Base-by-base conservation (phyloP, 495 filamentous ascomycete genomes). In the Aspergillus egyptiacus region DNA sequence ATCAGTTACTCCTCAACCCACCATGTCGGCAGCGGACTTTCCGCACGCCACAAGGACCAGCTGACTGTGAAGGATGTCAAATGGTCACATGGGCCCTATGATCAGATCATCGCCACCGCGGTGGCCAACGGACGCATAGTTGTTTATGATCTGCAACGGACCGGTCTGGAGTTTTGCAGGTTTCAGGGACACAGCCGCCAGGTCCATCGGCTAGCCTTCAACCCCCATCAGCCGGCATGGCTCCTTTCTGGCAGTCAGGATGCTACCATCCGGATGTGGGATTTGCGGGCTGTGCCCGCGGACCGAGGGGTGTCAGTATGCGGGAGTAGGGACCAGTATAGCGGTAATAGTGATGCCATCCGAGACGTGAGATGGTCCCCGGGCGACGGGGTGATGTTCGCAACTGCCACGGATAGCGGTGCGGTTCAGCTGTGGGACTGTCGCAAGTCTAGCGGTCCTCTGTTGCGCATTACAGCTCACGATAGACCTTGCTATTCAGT, bases 231-330 rank as follows among this genome's bases (percentile, higher is more conserved):
- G 51, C 82, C 84, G 43, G 81, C 79, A 48, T 79, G 82, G 72
- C 66, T 97, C 28, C 74, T 97, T 19, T 95, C 90, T 3, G 93
- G 87, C 19, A 91, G 91, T 61, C 90, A 96, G 68, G 93, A 97
- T 73, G 86, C 86, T 45, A 87, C 85, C 11, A 86, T 96, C 38
- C 85, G 88, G 43, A 79, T 87, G 59, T 89, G 85, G 85, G 85
- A 89, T 68, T 58, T 87, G 50, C 72, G 84, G 32, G 71, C 76
- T 24, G 70, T 76, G 37, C 69, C 69, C 22, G 55, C 70, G 25
- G 66, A 75, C 45, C 67, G 71, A 48, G 66, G 71, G 14, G 67
- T 68, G 36, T 75, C 75, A 57, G 77, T 71, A 5, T 73, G 71
- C 53, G 64, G 70, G 28, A 85, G 82, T 53, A 74, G 73, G 50